Conservation (phyloP, 208 protist species). For the Leishmania gerbilli region DNA sequence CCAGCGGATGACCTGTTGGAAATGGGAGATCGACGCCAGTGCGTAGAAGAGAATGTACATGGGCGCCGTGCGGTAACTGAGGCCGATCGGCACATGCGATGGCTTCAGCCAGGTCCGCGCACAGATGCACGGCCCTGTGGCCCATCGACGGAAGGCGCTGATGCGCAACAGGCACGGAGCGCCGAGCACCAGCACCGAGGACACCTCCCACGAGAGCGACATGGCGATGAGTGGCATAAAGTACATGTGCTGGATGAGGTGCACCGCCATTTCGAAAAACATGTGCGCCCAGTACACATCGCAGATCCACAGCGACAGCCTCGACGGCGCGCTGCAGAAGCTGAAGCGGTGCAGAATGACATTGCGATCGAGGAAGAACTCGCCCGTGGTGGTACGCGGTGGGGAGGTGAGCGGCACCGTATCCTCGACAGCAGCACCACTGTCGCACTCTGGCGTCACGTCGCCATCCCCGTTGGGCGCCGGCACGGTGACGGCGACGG, state of each 20-base stretch:
- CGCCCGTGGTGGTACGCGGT: slow-evolving; percentile 27
- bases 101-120: slow-evolving; percentile 44
- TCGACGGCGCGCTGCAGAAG: slow-evolving; percentile 61
- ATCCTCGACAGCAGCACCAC: not conserved
- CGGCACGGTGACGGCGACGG: not conserved
- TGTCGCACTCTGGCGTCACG: not conserved
- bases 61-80: slow-evolving; percentile 44
- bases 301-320: slow-evolving; percentile 58
- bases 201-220: slow-evolving; percentile 75
- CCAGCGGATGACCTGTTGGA: slow-evolving; percentile 53
- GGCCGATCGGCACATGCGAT: slow-evolving; percentile 26
- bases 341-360: slow-evolving; percentile 68
- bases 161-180: slow-evolving; percentile 58
- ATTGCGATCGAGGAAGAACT: slow-evolving; percentile 44
- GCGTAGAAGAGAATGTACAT: slow-evolving; percentile 83
- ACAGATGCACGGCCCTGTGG: slow-evolving; percentile 43
- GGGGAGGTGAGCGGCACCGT: slow-evolving; percentile 1
- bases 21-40: slow-evolving; percentile 49
- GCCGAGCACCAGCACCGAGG: slow-evolving; percentile 35
- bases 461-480: not conserved
- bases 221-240: slow-evolving; percentile 82
- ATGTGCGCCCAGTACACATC: slow-evolving; percentile 77
- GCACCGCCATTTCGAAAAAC: slow-evolving; percentile 60
- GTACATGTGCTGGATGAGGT: slow-evolving; percentile 78
- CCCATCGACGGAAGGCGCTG: slow-evolving; percentile 41